A percentile compares a stretch with the other conserved stretches of the same genome.
These are phyloP conservation scores for Fusarium piperis DNA, from an alignment of 2,329 filamentous ascomycete genomes.

Conservation along the genomic window DNA sequence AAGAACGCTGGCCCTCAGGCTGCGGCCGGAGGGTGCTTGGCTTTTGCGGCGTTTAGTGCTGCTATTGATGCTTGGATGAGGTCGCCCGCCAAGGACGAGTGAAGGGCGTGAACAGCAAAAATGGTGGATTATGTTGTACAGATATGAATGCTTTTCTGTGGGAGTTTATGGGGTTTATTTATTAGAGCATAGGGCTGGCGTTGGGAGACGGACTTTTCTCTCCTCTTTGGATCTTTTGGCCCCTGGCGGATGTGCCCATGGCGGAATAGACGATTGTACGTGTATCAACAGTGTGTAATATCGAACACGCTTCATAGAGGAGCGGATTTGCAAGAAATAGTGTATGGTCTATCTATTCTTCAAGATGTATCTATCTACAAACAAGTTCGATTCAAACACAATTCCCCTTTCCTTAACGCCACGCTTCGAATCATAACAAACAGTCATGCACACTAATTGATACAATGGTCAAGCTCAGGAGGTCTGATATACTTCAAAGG, in stretches of 20 bases:
- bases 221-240: slow-evolving; percentile 41
- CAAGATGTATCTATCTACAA: neutral
- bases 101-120: slow-evolving; percentile 26
- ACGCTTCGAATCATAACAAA: slow-evolving; percentile 22
- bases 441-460: too few species aligned
- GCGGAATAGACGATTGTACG: slow-evolving; percentile 18
- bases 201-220: slow-evolving; percentile 43
- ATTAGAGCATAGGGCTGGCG: slow-evolving; percentile 48
- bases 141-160: slow-evolving; percentile 30
- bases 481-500: slow-evolving; percentile 65
- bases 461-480: slow-evolving; percentile 24
- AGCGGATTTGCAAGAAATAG: slow-evolving; percentile 18
- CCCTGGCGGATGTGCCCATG: slow-evolving; percentile 1
- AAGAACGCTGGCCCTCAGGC: slow-evolving; percentile 90
- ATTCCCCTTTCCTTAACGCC: slow-evolving; percentile 30
- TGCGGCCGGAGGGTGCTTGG: slow-evolving; percentile 85
- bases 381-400: neutral
- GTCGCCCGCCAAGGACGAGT: slow-evolving; percentile 76
- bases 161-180: slow-evolving; percentile 43
- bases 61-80: slow-evolving; percentile 94
- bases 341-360: slow-evolving; percentile 14
- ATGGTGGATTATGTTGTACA: slow-evolving; percentile 24
- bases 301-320: slow-evolving; percentile 25
- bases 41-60: slow-evolving; percentile 91
- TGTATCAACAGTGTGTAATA: slow-evolving; percentile 37